phyloP scores from a whole-genome alignment of 768 basidiomycete genomes.

The Rubroboletus satanas region DNA sequence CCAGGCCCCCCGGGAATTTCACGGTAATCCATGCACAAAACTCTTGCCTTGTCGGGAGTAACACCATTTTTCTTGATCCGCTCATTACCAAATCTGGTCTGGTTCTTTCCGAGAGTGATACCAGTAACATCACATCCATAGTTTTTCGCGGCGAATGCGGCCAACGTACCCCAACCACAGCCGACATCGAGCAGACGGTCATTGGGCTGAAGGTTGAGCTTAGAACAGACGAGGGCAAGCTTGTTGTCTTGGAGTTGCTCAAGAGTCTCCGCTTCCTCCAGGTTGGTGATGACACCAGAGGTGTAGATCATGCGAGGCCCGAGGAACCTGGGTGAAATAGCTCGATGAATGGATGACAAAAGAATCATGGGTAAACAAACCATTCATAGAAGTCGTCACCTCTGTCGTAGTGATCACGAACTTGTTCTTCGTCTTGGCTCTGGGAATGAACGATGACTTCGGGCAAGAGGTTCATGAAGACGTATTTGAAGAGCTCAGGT shows the following conservation, averaged over 20 bases:
- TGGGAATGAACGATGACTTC: constrained; percentile 92
- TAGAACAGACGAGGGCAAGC: constrained; percentile 90
- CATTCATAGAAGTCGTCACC: constrained; percentile 97
- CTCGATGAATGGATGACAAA: neutral
- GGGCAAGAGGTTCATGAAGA: constrained; percentile 83
- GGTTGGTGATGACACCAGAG: constrained; percentile 77
- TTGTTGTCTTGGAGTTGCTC: constrained; percentile 99
- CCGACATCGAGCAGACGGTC: constrained; percentile 85
- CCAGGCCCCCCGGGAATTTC: constrained; percentile 76
- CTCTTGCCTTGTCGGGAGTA: constrained; percentile 69
- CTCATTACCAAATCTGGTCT: constrained; percentile 88
- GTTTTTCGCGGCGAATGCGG: constrained; percentile 95
- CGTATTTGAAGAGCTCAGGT: constrained; percentile 88
- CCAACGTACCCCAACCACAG: constrained; percentile 96
- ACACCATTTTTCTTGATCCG: constrained; percentile 80
- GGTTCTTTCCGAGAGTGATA: constrained; percentile 87
- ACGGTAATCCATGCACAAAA: constrained; percentile 90
- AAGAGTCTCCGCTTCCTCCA: constrained; percentile 71
- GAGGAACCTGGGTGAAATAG: constrained; percentile 60
- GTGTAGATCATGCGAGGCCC: constrained; percentile 98
- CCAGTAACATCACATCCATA: constrained; percentile 96
- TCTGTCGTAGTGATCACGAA: constrained; percentile 93
- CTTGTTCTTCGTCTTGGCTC: constrained; percentile 90
- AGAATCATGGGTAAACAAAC: constrained; percentile 25
- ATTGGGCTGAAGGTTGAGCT: constrained; percentile 81